phyloP scores from a whole-genome alignment of 441 rosid species.

The Bocquillonia castaneifolia region DNA sequence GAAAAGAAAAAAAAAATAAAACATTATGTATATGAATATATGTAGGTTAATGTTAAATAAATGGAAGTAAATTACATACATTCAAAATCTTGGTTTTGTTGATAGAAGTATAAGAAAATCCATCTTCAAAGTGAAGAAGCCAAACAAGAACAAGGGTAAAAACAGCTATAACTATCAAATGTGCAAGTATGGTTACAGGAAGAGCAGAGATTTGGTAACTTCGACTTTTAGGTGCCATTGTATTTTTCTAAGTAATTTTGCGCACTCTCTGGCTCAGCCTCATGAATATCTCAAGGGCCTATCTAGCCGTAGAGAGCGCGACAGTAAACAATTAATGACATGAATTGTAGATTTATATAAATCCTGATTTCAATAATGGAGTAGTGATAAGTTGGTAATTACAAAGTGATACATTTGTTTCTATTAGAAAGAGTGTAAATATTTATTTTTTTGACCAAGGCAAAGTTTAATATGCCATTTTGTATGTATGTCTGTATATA shows the following conservation, averaged over 20 bases:
- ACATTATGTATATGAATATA: no score
- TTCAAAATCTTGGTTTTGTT: conserved; percentile 40
- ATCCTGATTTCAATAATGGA: background rate
- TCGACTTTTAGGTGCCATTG: conserved; percentile 32
- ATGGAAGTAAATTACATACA: conserved; percentile 24
- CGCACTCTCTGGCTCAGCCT: no score
- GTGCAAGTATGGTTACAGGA: conserved; percentile 37
- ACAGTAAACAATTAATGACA: background rate
- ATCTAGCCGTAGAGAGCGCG: background rate
- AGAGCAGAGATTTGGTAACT: conserved; percentile 34
- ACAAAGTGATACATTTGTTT: conserved; percentile 9
- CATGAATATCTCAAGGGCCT: no score
- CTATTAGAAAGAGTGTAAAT: background rate
- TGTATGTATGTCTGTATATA: no score
- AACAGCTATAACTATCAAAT: conserved; percentile 36
- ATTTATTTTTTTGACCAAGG: background rate
- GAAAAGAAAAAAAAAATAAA: background rate
- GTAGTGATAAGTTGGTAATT: background rate
- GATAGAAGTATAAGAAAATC: conserved; percentile 30
- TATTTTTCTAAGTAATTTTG: background rate
- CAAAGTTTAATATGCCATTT: no score
- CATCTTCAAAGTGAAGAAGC: conserved; percentile 41
- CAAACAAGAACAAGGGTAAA: conserved; percentile 46
- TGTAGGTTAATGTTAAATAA: background rate
- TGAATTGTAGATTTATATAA: background rate